These are phyloP conservation scores for Euphorbia celastroides DNA, from an alignment of 441 rosid species.

Conservation along the genomic window DNA sequence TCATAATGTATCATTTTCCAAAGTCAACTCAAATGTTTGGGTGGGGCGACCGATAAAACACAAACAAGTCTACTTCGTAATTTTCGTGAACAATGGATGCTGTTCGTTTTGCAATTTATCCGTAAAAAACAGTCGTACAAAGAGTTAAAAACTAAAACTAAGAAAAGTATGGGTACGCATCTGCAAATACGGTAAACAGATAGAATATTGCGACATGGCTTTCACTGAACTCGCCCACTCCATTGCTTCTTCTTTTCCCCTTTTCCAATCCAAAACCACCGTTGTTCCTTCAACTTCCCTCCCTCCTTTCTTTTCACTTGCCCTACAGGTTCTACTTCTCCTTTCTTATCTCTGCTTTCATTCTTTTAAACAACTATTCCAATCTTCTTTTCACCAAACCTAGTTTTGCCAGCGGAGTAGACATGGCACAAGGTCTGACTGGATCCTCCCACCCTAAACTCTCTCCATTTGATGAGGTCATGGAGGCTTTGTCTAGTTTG, in stretches of 20 bases:
- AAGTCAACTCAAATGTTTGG: too few relatives aligned
- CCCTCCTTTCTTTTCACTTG: neutral
- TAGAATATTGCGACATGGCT: too few relatives aligned
- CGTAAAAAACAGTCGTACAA: too few relatives aligned
- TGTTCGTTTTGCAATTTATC: too few relatives aligned
- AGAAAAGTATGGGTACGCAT: too few relatives aligned
- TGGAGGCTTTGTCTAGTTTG: slow-evolving; percentile 81
- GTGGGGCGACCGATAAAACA: too few relatives aligned
- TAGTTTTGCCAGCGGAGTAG: slow-evolving; percentile 1
- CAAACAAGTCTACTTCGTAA: too few relatives aligned
- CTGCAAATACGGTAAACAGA: too few relatives aligned
- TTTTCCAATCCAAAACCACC: neutral
- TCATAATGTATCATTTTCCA: too few relatives aligned
- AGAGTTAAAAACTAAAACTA: too few relatives aligned
- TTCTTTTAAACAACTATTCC: neutral
- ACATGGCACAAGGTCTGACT: slow-evolving; percentile 24
- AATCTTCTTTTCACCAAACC: neutral
- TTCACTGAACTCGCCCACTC: slow-evolving; percentile 8
- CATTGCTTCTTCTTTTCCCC: too few relatives aligned
- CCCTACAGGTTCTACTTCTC: neutral
- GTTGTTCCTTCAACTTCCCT: neutral
- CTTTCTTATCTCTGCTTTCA: neutral
- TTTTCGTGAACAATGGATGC: too few relatives aligned
- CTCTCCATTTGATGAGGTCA: slow-evolving; percentile 59
- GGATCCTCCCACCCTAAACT: slow-evolving; percentile 22